These are phyloP conservation scores for Rheum nobile DNA, from an alignment of 148 eudicot genomes.

Conservation along the genomic window DNA sequence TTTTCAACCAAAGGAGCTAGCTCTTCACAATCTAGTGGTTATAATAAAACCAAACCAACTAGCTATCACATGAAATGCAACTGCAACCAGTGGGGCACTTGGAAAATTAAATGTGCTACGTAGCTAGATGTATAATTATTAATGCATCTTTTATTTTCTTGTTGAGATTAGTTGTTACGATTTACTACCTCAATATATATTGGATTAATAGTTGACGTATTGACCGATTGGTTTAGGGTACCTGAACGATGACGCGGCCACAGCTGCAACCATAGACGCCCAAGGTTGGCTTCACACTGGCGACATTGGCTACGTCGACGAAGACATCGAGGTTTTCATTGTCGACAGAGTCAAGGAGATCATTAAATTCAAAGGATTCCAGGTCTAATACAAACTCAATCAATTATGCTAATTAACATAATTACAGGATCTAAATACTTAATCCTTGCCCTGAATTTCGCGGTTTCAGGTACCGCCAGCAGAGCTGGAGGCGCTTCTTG, in stretches of 20 bases:
- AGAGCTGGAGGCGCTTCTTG: conserved; percentile 67
- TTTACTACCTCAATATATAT: neutral
- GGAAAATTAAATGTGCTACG: neutral
- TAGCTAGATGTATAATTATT: neutral
- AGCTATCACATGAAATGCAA: neutral
- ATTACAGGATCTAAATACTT: neutral
- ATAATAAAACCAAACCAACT: neutral
- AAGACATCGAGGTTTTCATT: conserved; percentile 69
- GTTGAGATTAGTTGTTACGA: neutral
- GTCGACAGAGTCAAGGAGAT: conserved; percentile 80
- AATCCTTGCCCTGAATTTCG: neutral
- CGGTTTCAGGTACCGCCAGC: conserved; percentile 62
- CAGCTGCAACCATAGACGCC: conserved; percentile 57
- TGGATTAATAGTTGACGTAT: neutral
- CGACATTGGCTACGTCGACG: conserved; percentile 79
- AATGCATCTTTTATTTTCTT: neutral
- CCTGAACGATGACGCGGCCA: conserved; percentile 61
- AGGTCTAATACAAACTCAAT: conserved; percentile 13
- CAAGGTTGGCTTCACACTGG: conserved; percentile 93
- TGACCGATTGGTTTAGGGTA: conserved; percentile 36
- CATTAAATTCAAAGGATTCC: conserved; percentile 89
- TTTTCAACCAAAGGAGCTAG: neutral
- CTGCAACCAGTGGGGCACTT: too few species aligned
- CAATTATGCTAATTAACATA: neutral
- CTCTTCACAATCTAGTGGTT: neutral